These are phyloP conservation scores for Phytophthora lateralis DNA, from an alignment of 352 stramenopile genomes.

Conservation along the genomic window DNA sequence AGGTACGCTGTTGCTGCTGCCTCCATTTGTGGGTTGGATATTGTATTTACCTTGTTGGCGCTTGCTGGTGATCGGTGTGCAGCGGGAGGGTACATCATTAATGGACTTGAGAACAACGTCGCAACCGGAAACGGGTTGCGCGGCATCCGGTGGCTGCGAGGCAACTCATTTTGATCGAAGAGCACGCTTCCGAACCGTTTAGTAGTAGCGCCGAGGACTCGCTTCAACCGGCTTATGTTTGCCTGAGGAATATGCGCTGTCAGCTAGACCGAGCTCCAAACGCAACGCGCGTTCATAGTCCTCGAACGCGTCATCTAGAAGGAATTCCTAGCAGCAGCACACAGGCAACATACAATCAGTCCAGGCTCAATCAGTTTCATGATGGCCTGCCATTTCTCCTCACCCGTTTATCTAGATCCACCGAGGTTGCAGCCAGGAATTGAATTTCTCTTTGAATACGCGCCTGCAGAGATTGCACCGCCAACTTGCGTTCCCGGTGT, in stretches of 20 bases:
- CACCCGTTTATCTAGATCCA: conserved; percentile 55
- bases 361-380: not conserved
- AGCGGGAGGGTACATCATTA: conserved; percentile 83
- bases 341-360: conserved; percentile 26
- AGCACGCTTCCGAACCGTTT: conserved; percentile 2
- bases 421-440: conserved; percentile 50
- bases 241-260: conserved; percentile 7
- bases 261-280: conserved; percentile 36
- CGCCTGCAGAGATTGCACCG: conserved; percentile 54
- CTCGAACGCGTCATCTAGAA: conserved; percentile 70
- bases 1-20: conserved; percentile 39
- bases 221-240: conserved; percentile 15
- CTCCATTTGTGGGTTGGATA: not conserved
- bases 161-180: conserved; percentile 65
- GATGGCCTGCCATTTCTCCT: not conserved
- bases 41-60: conserved; percentile 11
- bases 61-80: conserved; percentile 1
- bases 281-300: conserved; percentile 52
- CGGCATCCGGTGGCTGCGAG: conserved; percentile 79
- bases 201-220: conserved; percentile 12
- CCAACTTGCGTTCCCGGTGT: conserved; percentile 63
- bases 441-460: conserved; percentile 64
- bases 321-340: conserved; percentile 45
- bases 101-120: conserved; percentile 85
- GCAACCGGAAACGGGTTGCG: conserved; percentile 77